Evolutionary conservation across 176 grass and related monocot species (phyloP), one percentile per base, ranked within the genome.

Genomic region (Musa beccarii): DNA sequence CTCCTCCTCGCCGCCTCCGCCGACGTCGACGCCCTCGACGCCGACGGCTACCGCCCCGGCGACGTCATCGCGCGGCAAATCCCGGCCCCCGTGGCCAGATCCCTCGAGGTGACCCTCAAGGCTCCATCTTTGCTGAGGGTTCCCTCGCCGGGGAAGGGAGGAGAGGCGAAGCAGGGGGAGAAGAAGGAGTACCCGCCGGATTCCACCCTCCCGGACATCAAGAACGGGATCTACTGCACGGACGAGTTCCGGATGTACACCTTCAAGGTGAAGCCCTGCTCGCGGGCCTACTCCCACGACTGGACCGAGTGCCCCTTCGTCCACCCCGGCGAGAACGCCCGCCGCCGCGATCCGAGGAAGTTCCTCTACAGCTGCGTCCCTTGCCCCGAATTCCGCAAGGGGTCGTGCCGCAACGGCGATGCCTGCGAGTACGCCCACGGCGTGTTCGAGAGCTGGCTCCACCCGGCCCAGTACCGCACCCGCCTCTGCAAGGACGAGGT

Each of bases 161-260:
- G 85, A 80, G 0, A 82, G 77, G 79, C 81, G 20, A 75, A 52
- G 0, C 81, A 81, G 54, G 84, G 81, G 0, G 89, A 89, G 73
- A 93, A 87, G 77, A 93, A 90, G 50, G 90, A 93, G 73, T 93
- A 90, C 28, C 90, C 87, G 11, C 85, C 89, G 66, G 90, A 93
- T 66, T 85, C 87, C 0, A 87, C 90, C 17, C 76, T 93, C 49
- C 90, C 90, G 0, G 90, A 93, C 49, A 92, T 92, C 76, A 92
- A 92, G 84, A 92, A 89, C 81, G 86, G 83, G 54, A 87, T 92
- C 71, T 92, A 92, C 61, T 72, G 81, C 1, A 86, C 90, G 0
- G 90, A 92, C 14, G 90, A 92, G 72, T 92, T 92, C 75, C 86
- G 90, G 66, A 92, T 92, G 90, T 92, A 89, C 87, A 87, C 90